A percentile compares a stretch with the other conserved stretches of the same genome.
phyloP scores from a whole-genome alignment of 192 early-diverging fungal species.

The Geranomyces variabilis region DNA sequence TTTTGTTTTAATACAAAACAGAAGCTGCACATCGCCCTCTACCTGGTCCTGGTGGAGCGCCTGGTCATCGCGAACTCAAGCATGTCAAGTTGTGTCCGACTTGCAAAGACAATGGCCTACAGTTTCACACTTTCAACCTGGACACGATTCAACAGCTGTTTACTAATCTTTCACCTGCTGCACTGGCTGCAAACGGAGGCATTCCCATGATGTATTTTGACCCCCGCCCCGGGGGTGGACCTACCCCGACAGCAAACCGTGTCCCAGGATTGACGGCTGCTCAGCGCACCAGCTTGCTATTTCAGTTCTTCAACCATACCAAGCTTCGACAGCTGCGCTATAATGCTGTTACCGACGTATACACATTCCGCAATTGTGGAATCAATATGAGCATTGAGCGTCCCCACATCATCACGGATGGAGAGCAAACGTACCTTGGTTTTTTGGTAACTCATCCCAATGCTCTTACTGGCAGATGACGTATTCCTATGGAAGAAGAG shows the following conservation, averaged over 20 bases:
- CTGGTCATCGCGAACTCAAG: no score
- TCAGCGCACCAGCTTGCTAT: neutral
- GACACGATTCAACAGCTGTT: neutral
- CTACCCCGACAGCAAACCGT: neutral
- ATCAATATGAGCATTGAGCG: neutral
- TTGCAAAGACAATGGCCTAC: neutral
- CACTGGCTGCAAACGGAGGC: no score
- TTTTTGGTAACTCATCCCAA: neutral
- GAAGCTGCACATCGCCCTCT: no score
- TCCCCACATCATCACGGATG: neutral
- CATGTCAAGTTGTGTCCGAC: neutral
- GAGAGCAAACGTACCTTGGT: neutral
- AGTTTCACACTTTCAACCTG: slow-evolving; percentile 1
- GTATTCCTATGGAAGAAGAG: neutral
- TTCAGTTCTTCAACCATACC: neutral
- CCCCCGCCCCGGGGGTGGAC: neutral
- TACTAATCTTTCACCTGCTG: neutral
- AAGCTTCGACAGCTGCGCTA: neutral
- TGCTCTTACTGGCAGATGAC: neutral
- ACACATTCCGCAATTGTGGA: neutral
- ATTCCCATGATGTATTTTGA: neutral
- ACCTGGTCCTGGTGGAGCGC: no score
- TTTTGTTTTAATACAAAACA: no score
- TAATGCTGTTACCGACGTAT: neutral
- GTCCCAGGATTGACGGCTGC: no score